These are phyloP conservation scores for Lumnitzera racemosa DNA, from an alignment of 345 rosid species.

Conservation along the genomic window DNA sequence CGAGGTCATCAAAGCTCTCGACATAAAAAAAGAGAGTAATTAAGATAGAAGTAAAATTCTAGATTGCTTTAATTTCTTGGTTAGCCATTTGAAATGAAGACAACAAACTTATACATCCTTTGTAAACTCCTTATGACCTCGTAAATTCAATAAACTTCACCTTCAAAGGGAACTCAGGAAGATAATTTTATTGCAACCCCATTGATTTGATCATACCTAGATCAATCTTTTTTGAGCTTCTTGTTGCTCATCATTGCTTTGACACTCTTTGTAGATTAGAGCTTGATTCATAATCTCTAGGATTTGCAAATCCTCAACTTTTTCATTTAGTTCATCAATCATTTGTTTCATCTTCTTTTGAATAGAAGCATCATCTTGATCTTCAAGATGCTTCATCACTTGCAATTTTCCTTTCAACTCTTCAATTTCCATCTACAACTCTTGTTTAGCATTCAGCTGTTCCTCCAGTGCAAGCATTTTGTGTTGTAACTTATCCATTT, in stretches of 20 bases:
- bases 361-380: conserved; percentile 59
- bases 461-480: conserved; percentile 60
- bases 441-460: conserved; percentile 63
- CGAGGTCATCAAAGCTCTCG: conserved; percentile 10
- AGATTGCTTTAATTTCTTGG: conserved; percentile 74
- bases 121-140: conserved; percentile 28
- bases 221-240: conserved; percentile 38
- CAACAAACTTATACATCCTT: conserved; percentile 17
- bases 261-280: conserved; percentile 39
- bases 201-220: conserved; percentile 24
- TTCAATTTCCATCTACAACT: conserved; percentile 78
- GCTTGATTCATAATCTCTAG: conserved; percentile 23
- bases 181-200: not conserved
- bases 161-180: not conserved
- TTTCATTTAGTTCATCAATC: conserved; percentile 47
- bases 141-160: no score
- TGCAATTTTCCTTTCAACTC: conserved; percentile 72
- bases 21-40: no score
- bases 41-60: conserved; percentile 28
- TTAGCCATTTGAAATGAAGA: conserved; percentile 37
- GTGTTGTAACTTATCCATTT: conserved; percentile 53
- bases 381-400: conserved; percentile 74
- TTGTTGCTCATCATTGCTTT: conserved; percentile 49
- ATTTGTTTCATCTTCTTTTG: conserved; percentile 59
- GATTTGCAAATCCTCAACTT: conserved; percentile 36